These are phyloP conservation scores for Talaromyces wortmannii DNA, from an alignment of 495 filamentous ascomycete species.

Conservation along the genomic window DNA sequence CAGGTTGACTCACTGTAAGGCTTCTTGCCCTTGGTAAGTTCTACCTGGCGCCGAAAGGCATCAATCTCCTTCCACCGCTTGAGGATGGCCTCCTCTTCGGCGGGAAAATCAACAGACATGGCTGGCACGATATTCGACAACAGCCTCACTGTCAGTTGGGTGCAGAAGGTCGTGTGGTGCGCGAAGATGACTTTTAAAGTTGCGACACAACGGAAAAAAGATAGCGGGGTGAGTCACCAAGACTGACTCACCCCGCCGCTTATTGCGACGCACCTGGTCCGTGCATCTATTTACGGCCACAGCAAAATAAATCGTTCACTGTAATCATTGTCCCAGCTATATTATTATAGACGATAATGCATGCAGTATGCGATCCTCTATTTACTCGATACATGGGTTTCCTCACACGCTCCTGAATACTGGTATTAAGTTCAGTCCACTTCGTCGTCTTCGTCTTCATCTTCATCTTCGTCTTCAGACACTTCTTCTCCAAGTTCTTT, in stretches of 20 bases:
- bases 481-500: constrained; percentile 65
- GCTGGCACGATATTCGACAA: constrained; percentile 4
- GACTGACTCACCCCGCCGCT: constrained; percentile 5
- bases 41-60: constrained; percentile 74
- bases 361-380: not conserved
- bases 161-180: not conserved
- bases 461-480: constrained; percentile 66
- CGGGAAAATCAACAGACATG: constrained; percentile 90
- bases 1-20: constrained; percentile 48
- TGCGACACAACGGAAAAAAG: not conserved
- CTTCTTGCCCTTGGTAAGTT: constrained; percentile 62
- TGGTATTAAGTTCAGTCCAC: constrained; percentile 1
- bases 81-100: constrained; percentile 79
- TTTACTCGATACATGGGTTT: constrained; percentile 1
- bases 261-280: not conserved
- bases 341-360: not conserved
- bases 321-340: no score
- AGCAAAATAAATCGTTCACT: no score
- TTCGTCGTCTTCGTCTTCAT: constrained; percentile 44
- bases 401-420: not conserved
- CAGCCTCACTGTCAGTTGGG: not conserved
- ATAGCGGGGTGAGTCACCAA: not conserved
- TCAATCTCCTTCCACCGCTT: constrained; percentile 81
- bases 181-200: no score
- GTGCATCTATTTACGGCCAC: not conserved